These are phyloP conservation scores for Podospora sp. DNA, from an alignment of 495 filamentous ascomycete species.

Conservation along the genomic window DNA sequence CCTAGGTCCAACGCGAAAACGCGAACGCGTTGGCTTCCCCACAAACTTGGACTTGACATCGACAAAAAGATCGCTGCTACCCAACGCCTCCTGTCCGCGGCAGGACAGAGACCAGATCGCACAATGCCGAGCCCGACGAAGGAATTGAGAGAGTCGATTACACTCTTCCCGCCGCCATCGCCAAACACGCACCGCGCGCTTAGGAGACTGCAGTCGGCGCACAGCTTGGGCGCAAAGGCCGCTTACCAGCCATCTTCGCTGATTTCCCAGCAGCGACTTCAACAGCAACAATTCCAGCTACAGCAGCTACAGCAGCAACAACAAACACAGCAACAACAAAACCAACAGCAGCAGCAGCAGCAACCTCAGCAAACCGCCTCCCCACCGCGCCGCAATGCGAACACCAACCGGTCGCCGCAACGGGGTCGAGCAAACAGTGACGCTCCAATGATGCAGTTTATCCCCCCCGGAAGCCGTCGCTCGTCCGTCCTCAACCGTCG, in stretches of 20 bases:
- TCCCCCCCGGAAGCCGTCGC: conserved; percentile 40
- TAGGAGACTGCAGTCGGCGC: conserved; percentile 59
- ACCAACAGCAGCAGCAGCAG: conserved; percentile 22
- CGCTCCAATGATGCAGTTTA: conserved; percentile 49
- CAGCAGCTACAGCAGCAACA: conserved; percentile 25
- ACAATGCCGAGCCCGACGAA: conserved; percentile 47
- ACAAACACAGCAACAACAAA: conserved; percentile 22
- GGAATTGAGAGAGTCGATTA: conserved; percentile 32
- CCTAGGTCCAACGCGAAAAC: not conserved
- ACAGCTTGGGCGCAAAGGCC: conserved; percentile 52
- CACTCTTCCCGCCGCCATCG: conserved; percentile 40
- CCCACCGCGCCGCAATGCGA: conserved; percentile 37
- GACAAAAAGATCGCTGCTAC: conserved; percentile 18
- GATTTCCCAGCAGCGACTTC: conserved; percentile 56
- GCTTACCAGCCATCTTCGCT: conserved; percentile 44
- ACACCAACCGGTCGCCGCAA: conserved; percentile 53
- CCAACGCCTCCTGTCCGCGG: not conserved
- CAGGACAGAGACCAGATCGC: conserved; percentile 2
- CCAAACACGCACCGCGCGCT: conserved; percentile 48
- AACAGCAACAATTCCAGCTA: conserved; percentile 30
- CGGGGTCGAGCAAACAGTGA: conserved; percentile 76
- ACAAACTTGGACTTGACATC: not conserved
- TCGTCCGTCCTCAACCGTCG: conserved; percentile 58
- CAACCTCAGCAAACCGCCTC: conserved; percentile 17
- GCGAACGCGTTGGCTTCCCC: not conserved